phyloP scores from a whole-genome alignment of 2,329 filamentous ascomycete species.

The Cadophora sp. region DNA sequence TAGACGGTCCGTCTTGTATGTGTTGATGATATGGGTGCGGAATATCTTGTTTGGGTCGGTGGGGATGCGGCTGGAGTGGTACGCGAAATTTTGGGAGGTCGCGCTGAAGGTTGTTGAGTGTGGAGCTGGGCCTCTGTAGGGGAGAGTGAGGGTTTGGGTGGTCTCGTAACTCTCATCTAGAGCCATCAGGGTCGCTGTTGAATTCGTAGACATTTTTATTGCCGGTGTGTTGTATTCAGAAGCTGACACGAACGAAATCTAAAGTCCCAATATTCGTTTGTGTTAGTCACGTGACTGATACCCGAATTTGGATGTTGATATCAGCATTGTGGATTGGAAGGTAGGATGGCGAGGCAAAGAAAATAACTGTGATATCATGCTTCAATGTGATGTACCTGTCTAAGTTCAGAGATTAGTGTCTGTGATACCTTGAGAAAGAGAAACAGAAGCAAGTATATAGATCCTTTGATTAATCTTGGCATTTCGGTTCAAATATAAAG shows the following conservation, averaged over 20 bases:
- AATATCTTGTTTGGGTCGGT: conserved; percentile 5
- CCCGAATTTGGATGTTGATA: not conserved
- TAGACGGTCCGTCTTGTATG: conserved; percentile 17
- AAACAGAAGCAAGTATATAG: no score
- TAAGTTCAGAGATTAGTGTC: no score
- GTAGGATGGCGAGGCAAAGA: no score
- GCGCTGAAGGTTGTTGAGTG: not conserved
- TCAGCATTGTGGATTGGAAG: not conserved
- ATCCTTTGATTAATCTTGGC: no score
- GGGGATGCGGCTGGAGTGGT: not conserved
- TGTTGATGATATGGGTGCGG: conserved; percentile 13
- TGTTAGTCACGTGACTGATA: not conserved
- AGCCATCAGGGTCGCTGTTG: conserved; percentile 14
- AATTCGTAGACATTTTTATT: conserved; percentile 19
- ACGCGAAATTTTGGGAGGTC: conserved; percentile 4
- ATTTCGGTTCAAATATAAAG: no score
- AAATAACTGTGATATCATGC: no score
- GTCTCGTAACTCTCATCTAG: conserved; percentile 5
- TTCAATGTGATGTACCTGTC: no score
- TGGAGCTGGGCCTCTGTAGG: conserved; percentile 11
- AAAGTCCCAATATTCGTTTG: not conserved
- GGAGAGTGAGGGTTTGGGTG: not conserved
- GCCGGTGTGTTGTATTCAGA: not conserved
- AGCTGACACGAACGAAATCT: not conserved
- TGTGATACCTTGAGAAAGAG: no score